A percentile compares a stretch with the other conserved stretches of the same genome.
These are phyloP conservation scores for Novymonas esmeraldas DNA, from an alignment of 208 protist species.

Conservation along the genomic window DNA sequence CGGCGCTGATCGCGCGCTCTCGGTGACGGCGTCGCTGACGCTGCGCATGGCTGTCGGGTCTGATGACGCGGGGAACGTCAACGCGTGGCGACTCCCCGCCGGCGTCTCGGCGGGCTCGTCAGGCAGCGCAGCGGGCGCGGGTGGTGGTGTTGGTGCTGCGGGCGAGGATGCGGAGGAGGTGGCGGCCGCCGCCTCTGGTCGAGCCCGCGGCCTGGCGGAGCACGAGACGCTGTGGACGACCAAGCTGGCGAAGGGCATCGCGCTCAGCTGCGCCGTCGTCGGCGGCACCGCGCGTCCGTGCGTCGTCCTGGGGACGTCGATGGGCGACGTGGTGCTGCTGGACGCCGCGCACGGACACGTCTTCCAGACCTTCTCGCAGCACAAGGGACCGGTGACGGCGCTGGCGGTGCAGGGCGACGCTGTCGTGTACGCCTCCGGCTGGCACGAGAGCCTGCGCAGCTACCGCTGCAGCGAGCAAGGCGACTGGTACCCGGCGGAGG, in stretches of 20 bases:
- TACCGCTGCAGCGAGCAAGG: slow-evolving; percentile 32
- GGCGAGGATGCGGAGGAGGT: not conserved
- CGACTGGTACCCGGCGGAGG: slow-evolving; percentile 81
- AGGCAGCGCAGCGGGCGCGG: not conserved
- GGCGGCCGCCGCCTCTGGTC: not conserved
- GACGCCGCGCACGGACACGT: slow-evolving; percentile 68
- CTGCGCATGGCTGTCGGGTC: slow-evolving; percentile 60
- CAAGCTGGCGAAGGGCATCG: slow-evolving; percentile 76
- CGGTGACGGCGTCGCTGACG: slow-evolving; percentile 38
- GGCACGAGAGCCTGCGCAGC: slow-evolving; percentile 86
- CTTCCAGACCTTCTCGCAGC: slow-evolving; percentile 77
- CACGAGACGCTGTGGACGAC: slow-evolving; percentile 80
- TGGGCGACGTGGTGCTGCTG: slow-evolving; percentile 83
- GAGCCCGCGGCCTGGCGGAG: slow-evolving; percentile 36
- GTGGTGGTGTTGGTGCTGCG: not conserved
- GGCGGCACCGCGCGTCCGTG: slow-evolving; percentile 37
- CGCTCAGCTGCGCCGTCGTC: slow-evolving; percentile 64
- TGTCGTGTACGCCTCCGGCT: slow-evolving; percentile 80
- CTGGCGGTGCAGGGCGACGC: slow-evolving; percentile 36
- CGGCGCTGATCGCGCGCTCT: slow-evolving; percentile 83
- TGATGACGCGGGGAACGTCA: slow-evolving; percentile 83
- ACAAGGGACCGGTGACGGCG: slow-evolving; percentile 82
- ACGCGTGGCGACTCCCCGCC: slow-evolving; percentile 57
- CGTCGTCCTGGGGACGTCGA: slow-evolving; percentile 81
- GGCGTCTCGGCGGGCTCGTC: not conserved